Evolutionary conservation across 768 basidiomycete genomes (phyloP), one percentile per base, ranked within the genome.

Genomic region (Boletellus emodensis): DNA sequence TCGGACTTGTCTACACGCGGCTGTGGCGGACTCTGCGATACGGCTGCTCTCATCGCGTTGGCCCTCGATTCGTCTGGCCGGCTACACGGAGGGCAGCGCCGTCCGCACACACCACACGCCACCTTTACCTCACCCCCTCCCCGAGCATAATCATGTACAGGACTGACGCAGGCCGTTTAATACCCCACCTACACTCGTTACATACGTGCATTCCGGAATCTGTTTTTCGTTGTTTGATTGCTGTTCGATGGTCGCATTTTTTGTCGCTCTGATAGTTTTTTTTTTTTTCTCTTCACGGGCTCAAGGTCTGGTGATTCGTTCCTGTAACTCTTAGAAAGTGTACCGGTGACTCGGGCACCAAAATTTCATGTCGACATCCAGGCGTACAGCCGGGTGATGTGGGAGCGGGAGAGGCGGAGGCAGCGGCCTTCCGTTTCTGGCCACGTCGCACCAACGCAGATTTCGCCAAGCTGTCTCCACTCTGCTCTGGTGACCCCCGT

Each of bases 381-480:
- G n/a, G n/a, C 30, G 10, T 11, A 8, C 30, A 11, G 24, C 24
- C 24, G 30, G 7, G 30, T 30, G 30, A 30, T 7, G 2, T 8
- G 30, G 7, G 6, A 11, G 24, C 24, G 30, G 38, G 20, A 18
- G 38, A 22, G 12, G 5, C 12, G 20, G 17, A 20, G n/a, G 20
- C 20, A 18, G 17, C 35, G 20, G 12, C 26, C 18, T 57, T 46
- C 54, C 55, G 36, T 49, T 56, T 62, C 49, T 2, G 55, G 58
- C 38, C 40, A 51, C 52, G 22, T 40, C 48, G 13, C 46, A 44
- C 17, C 24, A 40, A 40, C n/a, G 12, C 18, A 35, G 41, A 47
- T 48, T 52, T 37, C 20, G 37, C 32, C 66, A 67, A 69, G 44
- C 67, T 67, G 66, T 66, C 61, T 52, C 44, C 57, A 44, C 53